A percentile compares a stretch with the other conserved stretches of the same genome.
phyloP scores from a whole-genome alignment of 306 rosid genomes.

The Quercus berberidifolia region DNA sequence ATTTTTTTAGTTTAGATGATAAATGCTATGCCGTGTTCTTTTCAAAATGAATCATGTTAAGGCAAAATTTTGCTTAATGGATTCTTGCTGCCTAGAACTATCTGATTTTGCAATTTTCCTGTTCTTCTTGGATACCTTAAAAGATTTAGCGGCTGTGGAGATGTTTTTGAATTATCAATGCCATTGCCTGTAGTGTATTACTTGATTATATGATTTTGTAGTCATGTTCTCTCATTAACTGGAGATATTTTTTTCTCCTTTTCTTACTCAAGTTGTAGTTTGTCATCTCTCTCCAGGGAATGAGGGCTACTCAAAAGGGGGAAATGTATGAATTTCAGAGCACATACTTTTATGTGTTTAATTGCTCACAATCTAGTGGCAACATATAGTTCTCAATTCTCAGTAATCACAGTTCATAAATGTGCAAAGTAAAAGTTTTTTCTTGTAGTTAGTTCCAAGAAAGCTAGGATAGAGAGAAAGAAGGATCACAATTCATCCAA shows the following conservation, averaged over 20 bases:
- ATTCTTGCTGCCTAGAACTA: not conserved
- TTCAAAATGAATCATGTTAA: not conserved
- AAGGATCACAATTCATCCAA: too few relatives aligned
- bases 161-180: too few relatives aligned
- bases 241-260: too few relatives aligned
- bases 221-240: too few relatives aligned
- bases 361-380: not conserved
- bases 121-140: too few relatives aligned
- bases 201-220: too few relatives aligned
- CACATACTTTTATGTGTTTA: conserved; percentile 1
- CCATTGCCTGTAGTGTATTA: too few relatives aligned
- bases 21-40: not conserved
- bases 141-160: too few relatives aligned
- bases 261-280: conserved; percentile 18
- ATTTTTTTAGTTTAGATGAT: not conserved
- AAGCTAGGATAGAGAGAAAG: too few relatives aligned
- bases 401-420: not conserved
- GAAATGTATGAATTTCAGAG: conserved; percentile 35
- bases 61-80: not conserved
- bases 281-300: conserved; percentile 35
- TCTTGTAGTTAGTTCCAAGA: too few relatives aligned
- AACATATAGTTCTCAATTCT: not conserved
- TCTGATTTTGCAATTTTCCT: not conserved
- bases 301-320: conserved; percentile 46
- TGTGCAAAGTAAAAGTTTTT: too few relatives aligned